phyloP scores from a whole-genome alignment of 2,329 filamentous ascomycete genomes.

The Tothia fuscella region DNA sequence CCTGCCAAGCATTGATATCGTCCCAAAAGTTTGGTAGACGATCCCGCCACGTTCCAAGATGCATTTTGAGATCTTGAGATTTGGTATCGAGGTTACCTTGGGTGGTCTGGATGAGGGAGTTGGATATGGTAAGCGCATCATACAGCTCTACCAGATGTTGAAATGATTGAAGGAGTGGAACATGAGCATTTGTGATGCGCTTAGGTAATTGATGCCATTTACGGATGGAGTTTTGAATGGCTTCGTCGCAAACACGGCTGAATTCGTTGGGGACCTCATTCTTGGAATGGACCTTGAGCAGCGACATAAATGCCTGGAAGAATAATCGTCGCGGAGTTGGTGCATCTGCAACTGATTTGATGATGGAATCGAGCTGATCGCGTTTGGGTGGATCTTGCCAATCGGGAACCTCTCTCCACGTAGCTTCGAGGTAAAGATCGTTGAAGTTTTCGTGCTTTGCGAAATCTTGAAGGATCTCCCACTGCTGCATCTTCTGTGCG shows the following conservation, averaged over 20 bases:
- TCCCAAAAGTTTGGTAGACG: conserved; percentile 96
- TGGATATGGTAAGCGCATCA: conserved; percentile 92
- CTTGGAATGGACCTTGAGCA: conserved; percentile 88
- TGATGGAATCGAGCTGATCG: conserved; percentile 80
- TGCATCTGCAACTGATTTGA: conserved; percentile 95
- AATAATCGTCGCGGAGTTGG: conserved; percentile 88
- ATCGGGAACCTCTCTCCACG: conserved; percentile 90
- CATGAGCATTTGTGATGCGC: conserved; percentile 86
- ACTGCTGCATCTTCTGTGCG: conserved; percentile 95
- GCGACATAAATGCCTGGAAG: conserved; percentile 96
- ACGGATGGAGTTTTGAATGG: conserved; percentile 89
- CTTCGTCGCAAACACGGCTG: conserved; percentile 83
- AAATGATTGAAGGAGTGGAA: conserved; percentile 92
- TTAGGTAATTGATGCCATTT: conserved; percentile 99
- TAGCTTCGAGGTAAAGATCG: conserved; percentile 86
- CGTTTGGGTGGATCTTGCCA: conserved; percentile 73
- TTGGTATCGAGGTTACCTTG: conserved; percentile 81
- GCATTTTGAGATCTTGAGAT: conserved; percentile 86
- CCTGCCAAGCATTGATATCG: conserved; percentile 98
- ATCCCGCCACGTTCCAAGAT: conserved; percentile 91
- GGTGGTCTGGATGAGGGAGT: conserved; percentile 76
- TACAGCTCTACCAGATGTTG: conserved; percentile 95
- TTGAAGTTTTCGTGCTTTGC: conserved; percentile 98
- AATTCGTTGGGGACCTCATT: conserved; percentile 72
- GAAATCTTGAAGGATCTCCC: conserved; percentile 95